A percentile compares a stretch with the other conserved stretches of the same genome.
These are phyloP conservation scores for Nothopassalora personata DNA, from an alignment of 2,329 filamentous ascomycete species.

Conservation along the genomic window DNA sequence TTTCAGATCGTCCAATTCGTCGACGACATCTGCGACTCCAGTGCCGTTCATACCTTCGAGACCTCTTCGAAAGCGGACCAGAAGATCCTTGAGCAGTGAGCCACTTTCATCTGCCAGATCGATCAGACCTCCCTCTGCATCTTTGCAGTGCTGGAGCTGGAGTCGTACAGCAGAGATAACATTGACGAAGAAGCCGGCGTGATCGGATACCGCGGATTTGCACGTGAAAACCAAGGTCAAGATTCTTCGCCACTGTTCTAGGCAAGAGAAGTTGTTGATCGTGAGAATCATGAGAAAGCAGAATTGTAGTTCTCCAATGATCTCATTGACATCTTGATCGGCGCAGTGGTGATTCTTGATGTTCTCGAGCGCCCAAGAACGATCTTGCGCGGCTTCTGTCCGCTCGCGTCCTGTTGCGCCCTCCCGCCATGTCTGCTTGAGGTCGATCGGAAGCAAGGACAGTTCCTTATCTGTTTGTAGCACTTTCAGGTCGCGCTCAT, in stretches of 20 bases:
- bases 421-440: constrained; percentile 58
- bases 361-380: constrained; percentile 56
- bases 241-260: constrained; percentile 61
- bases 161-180: constrained; percentile 46
- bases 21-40: constrained; percentile 42
- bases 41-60: constrained; percentile 43
- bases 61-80: constrained; percentile 48
- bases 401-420: constrained; percentile 58
- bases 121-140: constrained; percentile 58
- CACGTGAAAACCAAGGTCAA: constrained; percentile 55
- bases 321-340: constrained; percentile 24
- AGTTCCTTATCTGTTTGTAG: constrained; percentile 43
- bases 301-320: constrained; percentile 58
- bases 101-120: constrained; percentile 52
- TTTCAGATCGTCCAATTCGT: constrained; percentile 52
- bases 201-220: constrained; percentile 44
- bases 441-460: constrained; percentile 53
- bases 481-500: constrained; percentile 25
- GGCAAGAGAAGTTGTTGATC: constrained; percentile 60
- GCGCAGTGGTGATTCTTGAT: constrained; percentile 43
- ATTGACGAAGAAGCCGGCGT: constrained; percentile 48
- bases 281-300: constrained; percentile 59
- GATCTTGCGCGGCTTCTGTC: constrained; percentile 58
- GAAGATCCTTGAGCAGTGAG: constrained; percentile 47
- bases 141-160: constrained; percentile 53